These are phyloP conservation scores for Martiniozyma abietophila DNA, from an alignment of 805 yeast species.

Conservation along the genomic window DNA sequence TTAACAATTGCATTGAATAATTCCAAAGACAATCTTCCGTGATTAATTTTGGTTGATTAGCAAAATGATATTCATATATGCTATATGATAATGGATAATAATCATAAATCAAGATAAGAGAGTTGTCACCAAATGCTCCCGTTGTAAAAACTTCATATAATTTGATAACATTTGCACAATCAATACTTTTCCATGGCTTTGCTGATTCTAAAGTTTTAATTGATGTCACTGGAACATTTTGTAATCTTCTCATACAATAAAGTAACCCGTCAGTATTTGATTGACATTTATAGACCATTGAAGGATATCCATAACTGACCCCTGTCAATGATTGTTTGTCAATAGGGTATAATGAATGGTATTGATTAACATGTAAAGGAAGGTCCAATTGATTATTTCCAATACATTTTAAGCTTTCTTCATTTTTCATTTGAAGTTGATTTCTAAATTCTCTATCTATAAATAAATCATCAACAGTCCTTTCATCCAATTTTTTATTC, in stretches of 20 bases:
- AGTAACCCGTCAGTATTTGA: conserved; percentile 71
- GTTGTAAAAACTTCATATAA: conserved; percentile 80
- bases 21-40: conserved; percentile 67
- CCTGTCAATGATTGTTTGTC: conserved; percentile 40
- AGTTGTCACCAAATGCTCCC: conserved; percentile 72
- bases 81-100: conserved; percentile 73
- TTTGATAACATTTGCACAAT: conserved; percentile 51
- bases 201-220: conserved; percentile 53
- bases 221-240: conserved; percentile 43
- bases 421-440: conserved; percentile 60
- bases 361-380: conserved; percentile 72
- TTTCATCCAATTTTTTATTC: conserved; percentile 60
- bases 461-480: conserved; percentile 60
- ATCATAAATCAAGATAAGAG: conserved; percentile 74
- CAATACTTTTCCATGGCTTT: conserved; percentile 56
- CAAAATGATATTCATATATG: conserved; percentile 56
- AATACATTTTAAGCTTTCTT: conserved; percentile 61
- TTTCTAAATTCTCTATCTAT: conserved; percentile 67
- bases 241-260: conserved; percentile 69
- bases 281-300: conserved; percentile 67
- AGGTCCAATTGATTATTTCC: conserved; percentile 41
- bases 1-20: conserved; percentile 64
- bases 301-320: conserved; percentile 42
- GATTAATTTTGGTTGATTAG: conserved; percentile 36
- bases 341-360: conserved; percentile 79